Percentiles rank a stretch among this genome's conserved stretches.
Conservation (phyloP, 2,329 filamentous ascomycete species). For the Colletotrichum cordylinicola region DNA sequence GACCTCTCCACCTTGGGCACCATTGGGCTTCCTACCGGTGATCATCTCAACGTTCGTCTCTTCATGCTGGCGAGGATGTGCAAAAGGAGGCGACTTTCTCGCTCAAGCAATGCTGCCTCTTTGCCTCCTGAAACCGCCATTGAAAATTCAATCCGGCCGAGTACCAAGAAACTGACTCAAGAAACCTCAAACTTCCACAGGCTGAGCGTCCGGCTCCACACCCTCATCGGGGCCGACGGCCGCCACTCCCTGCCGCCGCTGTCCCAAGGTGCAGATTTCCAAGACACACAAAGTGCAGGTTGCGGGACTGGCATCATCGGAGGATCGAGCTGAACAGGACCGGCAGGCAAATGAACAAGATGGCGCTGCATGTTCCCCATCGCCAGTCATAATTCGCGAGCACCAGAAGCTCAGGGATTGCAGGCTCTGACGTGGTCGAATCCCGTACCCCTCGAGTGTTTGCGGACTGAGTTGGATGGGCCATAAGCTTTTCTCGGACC, state of each 20-base stretch:
- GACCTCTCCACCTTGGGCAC: constrained; percentile 20
- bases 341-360: not conserved
- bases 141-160: constrained; percentile 18
- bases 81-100: constrained; percentile 2
- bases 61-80: not conserved
- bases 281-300: not conserved
- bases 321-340: not conserved
- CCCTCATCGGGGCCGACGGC: constrained; percentile 10
- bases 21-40: constrained; percentile 4
- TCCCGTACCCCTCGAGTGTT: not conserved
- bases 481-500: not conserved
- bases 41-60: constrained; percentile 18
- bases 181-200: constrained; percentile 2
- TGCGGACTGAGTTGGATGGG: not conserved
- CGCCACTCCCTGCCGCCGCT: not conserved
- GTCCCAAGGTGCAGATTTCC: not conserved
- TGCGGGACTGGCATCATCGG: not conserved
- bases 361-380: not conserved
- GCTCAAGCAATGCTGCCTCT: not conserved
- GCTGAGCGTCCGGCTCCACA: constrained; percentile 1
- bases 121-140: constrained; percentile 18
- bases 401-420: not conserved
- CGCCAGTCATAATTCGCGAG: not conserved
- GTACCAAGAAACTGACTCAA: constrained; percentile 3
- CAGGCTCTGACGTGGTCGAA: not conserved